phyloP scores from a whole-genome alignment of 23 red algal species.

The Cyanidioschyzon merolae region DNA sequence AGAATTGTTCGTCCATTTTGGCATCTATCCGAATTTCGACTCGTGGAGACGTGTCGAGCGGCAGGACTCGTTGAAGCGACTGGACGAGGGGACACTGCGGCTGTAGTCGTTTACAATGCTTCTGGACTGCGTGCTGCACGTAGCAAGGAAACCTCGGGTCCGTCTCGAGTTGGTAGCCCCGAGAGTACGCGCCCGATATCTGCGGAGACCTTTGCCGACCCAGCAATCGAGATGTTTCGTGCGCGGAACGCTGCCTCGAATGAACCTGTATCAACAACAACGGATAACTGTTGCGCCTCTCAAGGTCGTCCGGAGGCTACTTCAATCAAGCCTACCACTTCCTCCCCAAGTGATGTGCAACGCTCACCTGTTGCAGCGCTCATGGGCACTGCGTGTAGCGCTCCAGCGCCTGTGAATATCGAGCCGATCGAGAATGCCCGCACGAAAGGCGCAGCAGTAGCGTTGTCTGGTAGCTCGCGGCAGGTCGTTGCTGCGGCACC shows the following conservation, averaged over 20 bases:
- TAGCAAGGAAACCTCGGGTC: background rate
- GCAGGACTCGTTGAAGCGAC: background rate
- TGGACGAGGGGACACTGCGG: background rate
- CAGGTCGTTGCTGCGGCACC: background rate
- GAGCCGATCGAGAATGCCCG: background rate
- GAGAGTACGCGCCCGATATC: background rate
- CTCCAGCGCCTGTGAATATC: background rate
- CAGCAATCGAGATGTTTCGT: too few relatives aligned
- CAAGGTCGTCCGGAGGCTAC: background rate
- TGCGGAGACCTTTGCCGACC: background rate
- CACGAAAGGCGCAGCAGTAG: background rate
- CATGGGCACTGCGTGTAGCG: background rate
- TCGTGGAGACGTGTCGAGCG: constrained; percentile 2
- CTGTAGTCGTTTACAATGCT: background rate
- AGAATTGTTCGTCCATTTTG: background rate
- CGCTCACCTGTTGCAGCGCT: background rate
- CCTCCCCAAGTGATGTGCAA: background rate
- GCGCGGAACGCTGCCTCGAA: too few relatives aligned
- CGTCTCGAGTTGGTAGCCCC: background rate
- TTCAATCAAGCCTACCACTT: too few relatives aligned
- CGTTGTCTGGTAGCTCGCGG: background rate
- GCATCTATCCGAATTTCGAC: background rate
- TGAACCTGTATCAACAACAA: background rate
- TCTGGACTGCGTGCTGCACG: background rate
- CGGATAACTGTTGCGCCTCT: too few relatives aligned